Evolutionary conservation across 2,329 filamentous ascomycete species (phyloP).

Genomic region (Elsinoe batatas): DNA sequence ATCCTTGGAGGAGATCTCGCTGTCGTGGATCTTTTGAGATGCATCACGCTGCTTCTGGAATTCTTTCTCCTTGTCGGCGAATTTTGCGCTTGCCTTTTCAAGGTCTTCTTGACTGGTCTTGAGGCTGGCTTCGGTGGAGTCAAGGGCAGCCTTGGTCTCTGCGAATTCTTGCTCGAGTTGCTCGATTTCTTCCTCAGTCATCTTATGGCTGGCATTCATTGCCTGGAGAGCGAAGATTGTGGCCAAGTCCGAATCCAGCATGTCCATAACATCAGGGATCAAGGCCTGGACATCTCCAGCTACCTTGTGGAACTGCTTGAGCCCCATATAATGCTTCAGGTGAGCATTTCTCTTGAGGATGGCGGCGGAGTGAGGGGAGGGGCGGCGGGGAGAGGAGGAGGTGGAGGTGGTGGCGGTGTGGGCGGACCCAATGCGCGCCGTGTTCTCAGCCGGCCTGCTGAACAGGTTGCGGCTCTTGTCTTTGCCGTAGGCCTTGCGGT

Average conservation of each 20-base stretch:
- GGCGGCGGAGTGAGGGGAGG: neutral
- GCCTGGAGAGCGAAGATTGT: neutral
- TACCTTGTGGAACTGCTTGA: neutral
- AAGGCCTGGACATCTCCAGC: neutral
- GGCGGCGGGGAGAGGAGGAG: neutral
- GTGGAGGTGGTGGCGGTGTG: neutral
- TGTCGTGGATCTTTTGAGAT: too few relatives aligned
- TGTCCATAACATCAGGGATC: neutral
- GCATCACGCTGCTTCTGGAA: too few relatives aligned
- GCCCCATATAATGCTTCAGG: neutral
- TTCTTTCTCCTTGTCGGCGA: too few relatives aligned
- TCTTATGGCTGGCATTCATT: neutral
- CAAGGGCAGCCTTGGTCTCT: neutral
- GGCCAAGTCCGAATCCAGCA: neutral
- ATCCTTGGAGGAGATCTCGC: too few relatives aligned
- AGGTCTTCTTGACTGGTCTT: neutral
- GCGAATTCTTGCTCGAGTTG: conserved; percentile 1
- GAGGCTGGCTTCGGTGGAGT: neutral
- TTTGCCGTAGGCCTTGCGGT: neutral
- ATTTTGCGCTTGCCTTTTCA: too few relatives aligned
- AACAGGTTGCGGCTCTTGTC: neutral
- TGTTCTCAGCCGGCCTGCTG: neutral
- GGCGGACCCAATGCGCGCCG: neutral
- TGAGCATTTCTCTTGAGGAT: neutral
- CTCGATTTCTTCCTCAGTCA: neutral